phyloP scores from a whole-genome alignment of 169 alveolate genomes.

The Miamiensis avidus region DNA sequence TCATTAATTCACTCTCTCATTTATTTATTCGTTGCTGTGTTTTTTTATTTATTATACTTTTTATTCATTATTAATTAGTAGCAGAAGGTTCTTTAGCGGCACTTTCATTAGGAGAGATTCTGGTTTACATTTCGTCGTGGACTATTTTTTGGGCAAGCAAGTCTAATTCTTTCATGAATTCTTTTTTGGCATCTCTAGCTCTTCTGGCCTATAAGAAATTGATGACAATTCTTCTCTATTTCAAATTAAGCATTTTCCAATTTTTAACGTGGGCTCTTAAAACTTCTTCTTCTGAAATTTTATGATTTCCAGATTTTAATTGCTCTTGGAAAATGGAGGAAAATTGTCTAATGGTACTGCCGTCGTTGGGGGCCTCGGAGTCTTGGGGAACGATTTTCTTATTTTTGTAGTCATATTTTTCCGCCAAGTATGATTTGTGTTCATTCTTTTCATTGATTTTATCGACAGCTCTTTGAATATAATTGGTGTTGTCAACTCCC shows the following conservation, averaged over 20 bases:
- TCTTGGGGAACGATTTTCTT: constrained; percentile 19
- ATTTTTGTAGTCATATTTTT: constrained; percentile 41
- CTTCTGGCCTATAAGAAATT: constrained; percentile 50
- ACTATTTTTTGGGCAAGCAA: constrained; percentile 51
- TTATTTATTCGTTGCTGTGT: too few relatives aligned
- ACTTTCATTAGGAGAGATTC: neutral
- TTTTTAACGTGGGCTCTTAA: constrained; percentile 57
- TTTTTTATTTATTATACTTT: too few relatives aligned
- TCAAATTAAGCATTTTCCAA: constrained; percentile 44
- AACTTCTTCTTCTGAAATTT: constrained; percentile 51
- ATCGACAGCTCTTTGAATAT: constrained; percentile 38
- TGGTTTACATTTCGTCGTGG: constrained; percentile 13
- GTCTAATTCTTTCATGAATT: constrained; percentile 68
- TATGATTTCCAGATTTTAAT: constrained; percentile 31
- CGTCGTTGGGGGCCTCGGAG: constrained; percentile 27
- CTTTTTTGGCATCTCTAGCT: constrained; percentile 66
- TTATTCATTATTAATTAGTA: neutral
- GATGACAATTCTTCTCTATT: constrained; percentile 55
- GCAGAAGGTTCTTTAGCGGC: neutral
- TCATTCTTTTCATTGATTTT: constrained; percentile 10
- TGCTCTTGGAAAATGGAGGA: constrained; percentile 46
- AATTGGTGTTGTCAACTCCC: constrained; percentile 39
- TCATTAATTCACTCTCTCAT: too few relatives aligned
- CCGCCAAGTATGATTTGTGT: constrained; percentile 15
- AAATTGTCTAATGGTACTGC: constrained; percentile 34